Conservation (phyloP, 257 asterid species). For the Scutellaria galericulata region DNA sequence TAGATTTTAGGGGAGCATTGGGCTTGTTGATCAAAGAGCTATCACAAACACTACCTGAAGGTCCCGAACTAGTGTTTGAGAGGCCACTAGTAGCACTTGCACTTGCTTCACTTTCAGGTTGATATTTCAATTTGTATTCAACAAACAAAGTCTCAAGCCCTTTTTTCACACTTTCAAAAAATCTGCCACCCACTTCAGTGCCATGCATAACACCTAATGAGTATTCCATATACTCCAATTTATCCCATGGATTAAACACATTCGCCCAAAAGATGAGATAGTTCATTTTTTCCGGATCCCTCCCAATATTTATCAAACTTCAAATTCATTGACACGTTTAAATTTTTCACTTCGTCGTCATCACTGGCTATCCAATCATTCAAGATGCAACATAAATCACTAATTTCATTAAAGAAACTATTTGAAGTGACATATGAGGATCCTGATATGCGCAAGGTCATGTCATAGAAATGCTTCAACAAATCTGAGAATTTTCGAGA, state of each 20-base stretch:
- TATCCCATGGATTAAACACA: constrained; percentile 8
- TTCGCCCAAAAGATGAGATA: constrained; percentile 4
- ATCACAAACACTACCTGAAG: neutral
- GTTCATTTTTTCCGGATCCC: neutral
- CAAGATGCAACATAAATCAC: neutral
- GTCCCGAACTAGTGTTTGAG: no score
- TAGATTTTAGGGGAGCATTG: neutral
- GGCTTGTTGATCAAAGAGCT: neutral
- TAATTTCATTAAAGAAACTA: no score
- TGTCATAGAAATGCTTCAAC: no score
- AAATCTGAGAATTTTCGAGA: no score
- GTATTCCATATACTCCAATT: neutral
- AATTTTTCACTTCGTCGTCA: neutral
- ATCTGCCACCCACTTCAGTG: neutral
- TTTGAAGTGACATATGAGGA: no score
- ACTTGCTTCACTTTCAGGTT: no score
- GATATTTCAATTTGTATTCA: constrained; percentile 4
- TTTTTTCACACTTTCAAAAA: neutral
- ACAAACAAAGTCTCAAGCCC: neutral
- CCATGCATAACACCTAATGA: neutral
- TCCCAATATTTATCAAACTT: neutral
- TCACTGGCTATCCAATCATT: neutral
- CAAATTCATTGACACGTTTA: neutral
- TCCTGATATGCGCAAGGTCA: no score
- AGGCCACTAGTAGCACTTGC: neutral